These are phyloP conservation scores for Euphorbia pulcherrima DNA, from an alignment of 345 rosid species.

Conservation along the genomic window DNA sequence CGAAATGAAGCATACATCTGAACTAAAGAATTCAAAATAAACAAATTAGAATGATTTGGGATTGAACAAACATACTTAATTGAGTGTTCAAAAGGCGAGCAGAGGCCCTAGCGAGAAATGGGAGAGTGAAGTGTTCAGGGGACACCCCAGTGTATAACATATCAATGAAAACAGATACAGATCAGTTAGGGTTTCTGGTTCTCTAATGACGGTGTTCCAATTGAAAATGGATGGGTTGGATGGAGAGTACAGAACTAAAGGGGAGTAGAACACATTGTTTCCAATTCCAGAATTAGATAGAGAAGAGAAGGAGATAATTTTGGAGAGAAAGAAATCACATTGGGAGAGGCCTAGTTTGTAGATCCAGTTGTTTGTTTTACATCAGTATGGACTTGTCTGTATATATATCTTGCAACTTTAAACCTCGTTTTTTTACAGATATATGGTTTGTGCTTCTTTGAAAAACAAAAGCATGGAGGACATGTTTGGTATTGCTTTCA, in stretches of 20 bases:
- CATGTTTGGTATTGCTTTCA: no score
- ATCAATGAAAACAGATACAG: conserved; percentile 43
- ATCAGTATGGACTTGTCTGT: no score
- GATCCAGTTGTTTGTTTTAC: no score
- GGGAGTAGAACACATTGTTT: conserved; percentile 42
- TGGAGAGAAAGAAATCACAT: conserved; percentile 42
- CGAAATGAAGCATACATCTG: conserved; percentile 62
- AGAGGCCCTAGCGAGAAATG: conserved; percentile 64
- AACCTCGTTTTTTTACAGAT: no score
- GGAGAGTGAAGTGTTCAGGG: conserved; percentile 69
- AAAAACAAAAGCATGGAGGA: no score
- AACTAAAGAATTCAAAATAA: conserved; percentile 54
- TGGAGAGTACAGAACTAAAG: conserved; percentile 36
- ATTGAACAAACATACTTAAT: conserved; percentile 47
- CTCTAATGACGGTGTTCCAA: conserved; percentile 66
- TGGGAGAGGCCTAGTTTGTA: conserved; percentile 52
- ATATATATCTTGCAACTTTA: no score
- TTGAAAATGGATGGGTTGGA: conserved; percentile 39
- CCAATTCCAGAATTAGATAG: conserved; percentile 42
- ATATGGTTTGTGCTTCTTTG: no score
- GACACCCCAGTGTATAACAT: conserved; percentile 49
- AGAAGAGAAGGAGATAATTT: conserved; percentile 47
- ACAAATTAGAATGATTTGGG: conserved; percentile 48
- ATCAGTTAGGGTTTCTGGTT: conserved; percentile 48
- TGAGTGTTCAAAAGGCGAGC: conserved; percentile 45